Evolutionary conservation across 2,329 filamentous ascomycete species (phyloP).

Genomic region (Claviceps pusilla): DNA sequence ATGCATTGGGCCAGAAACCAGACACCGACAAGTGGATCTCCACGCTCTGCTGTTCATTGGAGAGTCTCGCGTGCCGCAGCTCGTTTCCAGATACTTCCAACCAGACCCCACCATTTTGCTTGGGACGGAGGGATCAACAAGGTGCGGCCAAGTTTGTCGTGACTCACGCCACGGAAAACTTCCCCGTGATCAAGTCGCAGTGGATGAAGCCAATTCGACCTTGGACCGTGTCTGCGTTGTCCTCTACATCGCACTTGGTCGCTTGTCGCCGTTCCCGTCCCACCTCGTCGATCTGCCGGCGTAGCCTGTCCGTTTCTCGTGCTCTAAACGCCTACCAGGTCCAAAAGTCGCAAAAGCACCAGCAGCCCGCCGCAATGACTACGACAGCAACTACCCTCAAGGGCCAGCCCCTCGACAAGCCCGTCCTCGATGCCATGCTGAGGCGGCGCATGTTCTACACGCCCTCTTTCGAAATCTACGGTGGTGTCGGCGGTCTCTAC

Average conservation of each 20-base stretch:
- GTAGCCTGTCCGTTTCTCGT: conserved; percentile 17
- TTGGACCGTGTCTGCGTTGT: conserved; percentile 5
- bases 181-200: conserved; percentile 6
- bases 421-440: conserved; percentile 68
- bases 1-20: not conserved
- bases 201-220: conserved; percentile 16
- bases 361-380: conserved; percentile 24
- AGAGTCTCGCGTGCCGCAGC: conserved; percentile 1
- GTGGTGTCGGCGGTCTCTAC: conserved; percentile 75
- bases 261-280: conserved; percentile 7
- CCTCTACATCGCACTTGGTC: conserved; percentile 3
- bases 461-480: conserved; percentile 90
- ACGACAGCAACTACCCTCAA: conserved; percentile 58
- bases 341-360: conserved; percentile 13
- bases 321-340: conserved; percentile 16
- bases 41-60: not conserved
- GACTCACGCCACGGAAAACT: conserved; percentile 15
- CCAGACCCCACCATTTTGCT: conserved; percentile 9
- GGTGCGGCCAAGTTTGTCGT: conserved; percentile 12
- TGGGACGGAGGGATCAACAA: conserved; percentile 5
- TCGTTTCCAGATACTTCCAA: conserved; percentile 4
- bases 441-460: conserved; percentile 87
- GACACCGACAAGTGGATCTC: not conserved
- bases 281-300: conserved; percentile 10
- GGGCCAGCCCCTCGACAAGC: conserved; percentile 78